Evolutionary conservation across 148 eudicot genomes (phyloP).

Genomic region (Cornus florida): DNA sequence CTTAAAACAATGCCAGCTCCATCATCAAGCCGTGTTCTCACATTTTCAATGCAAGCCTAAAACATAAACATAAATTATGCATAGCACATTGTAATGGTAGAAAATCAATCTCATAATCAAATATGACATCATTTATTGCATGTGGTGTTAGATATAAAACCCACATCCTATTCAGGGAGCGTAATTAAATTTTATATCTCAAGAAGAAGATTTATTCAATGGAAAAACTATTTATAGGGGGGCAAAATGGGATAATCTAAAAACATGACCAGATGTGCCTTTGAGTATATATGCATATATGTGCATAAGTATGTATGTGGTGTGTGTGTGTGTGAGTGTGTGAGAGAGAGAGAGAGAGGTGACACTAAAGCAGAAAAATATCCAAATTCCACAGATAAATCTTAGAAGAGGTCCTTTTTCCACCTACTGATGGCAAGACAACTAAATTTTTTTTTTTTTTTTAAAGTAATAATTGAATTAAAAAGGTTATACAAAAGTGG

Average conservation of each 20-base stretch:
- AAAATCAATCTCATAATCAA: not conserved
- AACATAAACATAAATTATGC: slow-evolving; percentile 6
- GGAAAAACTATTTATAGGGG: not conserved
- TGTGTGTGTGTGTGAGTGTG: too few relatives aligned
- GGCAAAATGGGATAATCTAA: not conserved
- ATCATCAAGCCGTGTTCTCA: slow-evolving; percentile 48
- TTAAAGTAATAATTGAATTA: too few relatives aligned
- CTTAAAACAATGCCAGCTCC: slow-evolving; percentile 58
- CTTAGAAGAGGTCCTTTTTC: too few relatives aligned
- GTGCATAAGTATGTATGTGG: too few relatives aligned
- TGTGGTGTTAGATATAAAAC: not conserved
- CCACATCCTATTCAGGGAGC: not conserved
- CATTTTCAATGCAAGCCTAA: slow-evolving; percentile 73
- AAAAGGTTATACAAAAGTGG: too few relatives aligned
- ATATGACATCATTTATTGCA: not conserved
- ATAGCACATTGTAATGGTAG: not conserved
- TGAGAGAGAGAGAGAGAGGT: too few relatives aligned
- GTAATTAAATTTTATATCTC: not conserved
- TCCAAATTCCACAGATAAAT: too few relatives aligned
- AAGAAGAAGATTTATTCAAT: not conserved
- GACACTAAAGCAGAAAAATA: too few relatives aligned
- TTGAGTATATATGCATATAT: too few relatives aligned
- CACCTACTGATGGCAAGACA: too few relatives aligned
- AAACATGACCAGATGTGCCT: not conserved
- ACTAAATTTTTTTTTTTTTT: too few relatives aligned